These are phyloP conservation scores for Tremellales sp. DNA, from an alignment of 1,284 basidiomycete species.

Conservation along the genomic window DNA sequence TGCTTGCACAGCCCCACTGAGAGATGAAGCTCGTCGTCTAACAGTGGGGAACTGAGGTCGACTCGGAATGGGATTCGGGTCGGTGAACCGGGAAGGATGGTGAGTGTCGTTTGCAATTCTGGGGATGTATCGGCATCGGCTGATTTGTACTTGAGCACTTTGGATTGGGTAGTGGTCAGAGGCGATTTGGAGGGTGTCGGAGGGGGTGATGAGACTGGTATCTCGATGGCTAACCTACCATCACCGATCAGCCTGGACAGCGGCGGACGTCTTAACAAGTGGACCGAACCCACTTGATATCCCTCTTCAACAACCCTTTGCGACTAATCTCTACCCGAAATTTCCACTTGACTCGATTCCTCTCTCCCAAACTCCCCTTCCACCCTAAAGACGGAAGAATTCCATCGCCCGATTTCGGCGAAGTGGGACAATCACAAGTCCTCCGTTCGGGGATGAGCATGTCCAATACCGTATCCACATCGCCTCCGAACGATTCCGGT, in stretches of 20 bases:
- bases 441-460: neutral
- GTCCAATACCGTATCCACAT: too few relatives aligned
- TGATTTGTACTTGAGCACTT: neutral
- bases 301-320: neutral
- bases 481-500: too few relatives aligned
- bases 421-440: neutral
- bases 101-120: neutral
- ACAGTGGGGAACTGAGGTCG: neutral
- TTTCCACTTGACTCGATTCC: neutral
- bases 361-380: neutral
- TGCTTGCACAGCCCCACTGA: neutral
- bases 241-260: neutral
- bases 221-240: neutral
- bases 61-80: neutral
- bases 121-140: too few relatives aligned
- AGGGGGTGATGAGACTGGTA: neutral
- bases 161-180: neutral
- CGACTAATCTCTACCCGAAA: neutral
- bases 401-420: neutral
- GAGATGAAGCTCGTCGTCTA: neutral
- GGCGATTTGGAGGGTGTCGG: neutral
- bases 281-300: neutral
- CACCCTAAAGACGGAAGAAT: neutral
- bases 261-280: too few relatives aligned
- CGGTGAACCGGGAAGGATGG: neutral